Conservation (phyloP, 2,329 filamentous ascomycete species). For the Setomelanomma holmii region DNA sequence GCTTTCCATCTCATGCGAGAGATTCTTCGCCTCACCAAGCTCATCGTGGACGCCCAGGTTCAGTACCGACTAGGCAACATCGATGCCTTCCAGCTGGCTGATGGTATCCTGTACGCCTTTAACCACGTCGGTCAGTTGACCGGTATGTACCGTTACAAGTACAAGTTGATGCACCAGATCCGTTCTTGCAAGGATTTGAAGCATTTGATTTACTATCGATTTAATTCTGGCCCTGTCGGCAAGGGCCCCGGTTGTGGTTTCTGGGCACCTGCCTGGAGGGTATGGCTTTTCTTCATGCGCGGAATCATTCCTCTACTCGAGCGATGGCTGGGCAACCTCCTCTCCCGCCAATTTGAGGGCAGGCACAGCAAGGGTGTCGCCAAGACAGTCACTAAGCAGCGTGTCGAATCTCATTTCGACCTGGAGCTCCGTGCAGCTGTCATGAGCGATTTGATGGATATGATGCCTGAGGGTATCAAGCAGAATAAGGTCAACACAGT, state of each 20-base stretch:
- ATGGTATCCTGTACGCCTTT: slow-evolving; percentile 98
- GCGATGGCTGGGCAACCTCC: slow-evolving; percentile 94
- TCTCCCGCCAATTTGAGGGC: slow-evolving; percentile 97
- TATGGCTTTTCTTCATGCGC: slow-evolving; percentile 99
- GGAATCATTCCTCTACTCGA: slow-evolving; percentile 97
- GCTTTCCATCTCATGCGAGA: slow-evolving; percentile 99
- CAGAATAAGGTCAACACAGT: slow-evolving; percentile 99
- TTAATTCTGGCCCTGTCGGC: slow-evolving; percentile 95
- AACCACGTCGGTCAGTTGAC: slow-evolving; percentile 98
- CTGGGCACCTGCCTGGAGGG: slow-evolving; percentile 98
- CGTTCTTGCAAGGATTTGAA: slow-evolving; percentile 98
- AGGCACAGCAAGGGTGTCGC: slow-evolving; percentile 98
- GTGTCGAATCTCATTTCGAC: slow-evolving; percentile 98
- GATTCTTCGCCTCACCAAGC: slow-evolving; percentile 91
- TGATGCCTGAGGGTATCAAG: slow-evolving; percentile 99
- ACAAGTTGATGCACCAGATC: slow-evolving; percentile 99
- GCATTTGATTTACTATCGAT: slow-evolving; percentile 98
- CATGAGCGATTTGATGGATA: slow-evolving; percentile 99
- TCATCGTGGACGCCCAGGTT: slow-evolving; percentile 98
- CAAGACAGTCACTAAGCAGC: slow-evolving; percentile 98
- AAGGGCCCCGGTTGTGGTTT: slow-evolving; percentile 98
- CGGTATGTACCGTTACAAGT: slow-evolving; percentile 99
- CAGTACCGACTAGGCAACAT: slow-evolving; percentile 98
- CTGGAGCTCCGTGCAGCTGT: slow-evolving; percentile 95
- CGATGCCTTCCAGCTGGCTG: slow-evolving; percentile 96